Evolutionary conservation across 1,284 basidiomycete species (phyloP), one percentile per base, ranked within the genome.

Genomic region (Ceraceosorus guamensis): DNA sequence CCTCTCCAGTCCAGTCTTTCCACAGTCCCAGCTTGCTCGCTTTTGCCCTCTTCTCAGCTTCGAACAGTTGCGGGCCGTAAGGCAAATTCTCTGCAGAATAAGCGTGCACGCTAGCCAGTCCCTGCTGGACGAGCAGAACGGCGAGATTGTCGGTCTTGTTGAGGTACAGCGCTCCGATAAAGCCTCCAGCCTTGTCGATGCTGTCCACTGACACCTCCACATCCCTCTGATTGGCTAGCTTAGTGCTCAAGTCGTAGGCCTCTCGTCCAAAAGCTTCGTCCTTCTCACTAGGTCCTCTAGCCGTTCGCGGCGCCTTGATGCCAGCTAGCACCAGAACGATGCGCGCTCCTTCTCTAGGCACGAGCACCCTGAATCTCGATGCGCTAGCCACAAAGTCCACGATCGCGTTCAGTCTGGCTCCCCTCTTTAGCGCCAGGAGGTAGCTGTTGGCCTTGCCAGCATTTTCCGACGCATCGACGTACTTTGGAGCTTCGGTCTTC

Each of bases 171-270:
- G 86, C 62, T 14, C 93, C 93, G 65, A 98, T 92, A 79, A 96
- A 97, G 6, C 93, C 92, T 43, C 93, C 93, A 14, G 87, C 87
- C 79, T 95, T 96, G 80, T 98, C 93, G 13, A 87, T 85, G 46
- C 84, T 83, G 58, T 93, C 88, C 47, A 96, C 85, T 65, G 89
- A 86, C 60, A 97, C 85, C 77, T 98, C 93, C 13, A 91, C 87
- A 70, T 98, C 95, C 30, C 92, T 84, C 77, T 98, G 95, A 84
- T 96, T 86, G 70, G 87, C 91, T 57, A 82, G 82, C 48, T 84
- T 83, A 10, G 83, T 84, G 3, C 89, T 83, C 68, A 89, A 97
- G 45, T 89, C 87, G 6, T 84, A 80, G 2, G 91, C 85, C 76
- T 98, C 92, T 1, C 78, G 68, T 6, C 92, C 93, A 73, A 82